phyloP scores from a whole-genome alignment of 495 filamentous ascomycete genomes.

The Cryomyces minteri region DNA sequence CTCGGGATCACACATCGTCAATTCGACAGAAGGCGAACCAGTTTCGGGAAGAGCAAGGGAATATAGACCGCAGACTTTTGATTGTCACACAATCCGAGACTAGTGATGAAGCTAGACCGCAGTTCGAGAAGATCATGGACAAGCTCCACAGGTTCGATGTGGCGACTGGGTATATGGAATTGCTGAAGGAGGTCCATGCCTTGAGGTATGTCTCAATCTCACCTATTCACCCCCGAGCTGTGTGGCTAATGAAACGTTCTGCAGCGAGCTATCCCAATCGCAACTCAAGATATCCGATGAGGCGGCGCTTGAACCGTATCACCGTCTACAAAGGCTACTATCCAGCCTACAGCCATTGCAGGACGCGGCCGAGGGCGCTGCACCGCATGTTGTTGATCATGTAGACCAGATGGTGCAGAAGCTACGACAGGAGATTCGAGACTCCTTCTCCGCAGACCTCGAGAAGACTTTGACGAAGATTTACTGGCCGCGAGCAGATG shows the following conservation, averaged over 20 bases:
- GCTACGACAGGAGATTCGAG: conserved; percentile 69
- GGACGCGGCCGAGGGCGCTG: conserved; percentile 72
- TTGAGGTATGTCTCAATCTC: conserved; percentile 33
- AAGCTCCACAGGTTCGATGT: conserved; percentile 67
- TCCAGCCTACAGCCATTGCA: conserved; percentile 50
- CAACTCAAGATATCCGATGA: conserved; percentile 31
- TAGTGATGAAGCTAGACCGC: conserved; percentile 62
- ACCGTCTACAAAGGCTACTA: conserved; percentile 50
- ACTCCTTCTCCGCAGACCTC: conserved; percentile 52
- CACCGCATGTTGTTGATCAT: conserved; percentile 71
- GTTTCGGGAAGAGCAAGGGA: conserved; percentile 56
- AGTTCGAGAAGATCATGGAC: conserved; percentile 62
- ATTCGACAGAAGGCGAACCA: conserved; percentile 35
- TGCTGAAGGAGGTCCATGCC: conserved; percentile 72
- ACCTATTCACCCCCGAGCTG: background rate
- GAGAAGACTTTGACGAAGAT: conserved; percentile 54
- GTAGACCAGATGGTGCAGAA: conserved; percentile 42
- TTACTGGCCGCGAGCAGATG: conserved; percentile 56
- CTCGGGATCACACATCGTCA: conserved; percentile 8
- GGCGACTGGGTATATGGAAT: conserved; percentile 58
- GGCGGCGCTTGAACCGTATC: conserved; percentile 45
- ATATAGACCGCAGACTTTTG: conserved; percentile 64
- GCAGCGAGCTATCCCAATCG: conserved; percentile 19
- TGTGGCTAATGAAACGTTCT: background rate
- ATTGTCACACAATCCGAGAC: conserved; percentile 65